Percentiles rank a stretch among this genome's conserved stretches.
phyloP scores from a whole-genome alignment of 176 grass and related monocot species.

The Areca catechu region DNA sequence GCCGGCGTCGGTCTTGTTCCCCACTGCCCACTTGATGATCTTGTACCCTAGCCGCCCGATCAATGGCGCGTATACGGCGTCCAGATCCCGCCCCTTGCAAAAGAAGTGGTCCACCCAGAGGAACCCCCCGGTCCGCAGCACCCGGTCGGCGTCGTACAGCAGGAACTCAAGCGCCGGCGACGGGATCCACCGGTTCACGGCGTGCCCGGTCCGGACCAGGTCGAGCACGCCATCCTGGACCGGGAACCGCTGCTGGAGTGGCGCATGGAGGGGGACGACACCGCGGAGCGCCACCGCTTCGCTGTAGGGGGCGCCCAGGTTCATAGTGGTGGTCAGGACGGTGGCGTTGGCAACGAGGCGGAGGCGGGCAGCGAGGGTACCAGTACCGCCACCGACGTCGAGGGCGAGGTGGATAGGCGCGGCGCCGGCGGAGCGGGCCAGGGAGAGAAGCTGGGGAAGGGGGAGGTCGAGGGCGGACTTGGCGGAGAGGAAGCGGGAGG shows the following conservation, averaged over 20 bases:
- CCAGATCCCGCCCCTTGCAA: conserved; percentile 53
- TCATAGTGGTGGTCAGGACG: conserved; percentile 68
- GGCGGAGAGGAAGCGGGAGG: conserved; percentile 42
- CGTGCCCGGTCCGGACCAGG: conserved; percentile 75
- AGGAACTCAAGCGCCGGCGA: conserved; percentile 66
- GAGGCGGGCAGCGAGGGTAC: conserved; percentile 63
- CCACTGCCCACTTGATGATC: conserved; percentile 73
- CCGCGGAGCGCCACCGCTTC: conserved; percentile 61
- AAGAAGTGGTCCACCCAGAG: conserved; percentile 92
- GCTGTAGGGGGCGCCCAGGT: conserved; percentile 79
- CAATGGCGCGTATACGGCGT: conserved; percentile 48
- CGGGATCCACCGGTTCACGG: conserved; percentile 98
- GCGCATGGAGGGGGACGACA: conserved; percentile 66
- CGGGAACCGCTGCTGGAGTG: conserved; percentile 80
- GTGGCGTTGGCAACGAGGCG: conserved; percentile 64
- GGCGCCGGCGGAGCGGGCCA: conserved; percentile 51
- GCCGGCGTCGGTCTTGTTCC: conserved; percentile 33
- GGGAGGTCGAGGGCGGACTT: conserved; percentile 60
- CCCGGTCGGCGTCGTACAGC: conserved; percentile 78
- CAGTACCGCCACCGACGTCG: conserved; percentile 72
- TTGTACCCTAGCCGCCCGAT: conserved; percentile 49
- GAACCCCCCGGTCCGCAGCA: conserved; percentile 62
- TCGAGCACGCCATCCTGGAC: conserved; percentile 67
- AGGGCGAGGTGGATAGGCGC: conserved; percentile 68
- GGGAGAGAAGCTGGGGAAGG: conserved; percentile 67